Percentiles rank a stretch among this genome's conserved stretches.
Conservation (phyloP, 2,329 filamentous ascomycete genomes). For the Fusarium dlaminii region DNA sequence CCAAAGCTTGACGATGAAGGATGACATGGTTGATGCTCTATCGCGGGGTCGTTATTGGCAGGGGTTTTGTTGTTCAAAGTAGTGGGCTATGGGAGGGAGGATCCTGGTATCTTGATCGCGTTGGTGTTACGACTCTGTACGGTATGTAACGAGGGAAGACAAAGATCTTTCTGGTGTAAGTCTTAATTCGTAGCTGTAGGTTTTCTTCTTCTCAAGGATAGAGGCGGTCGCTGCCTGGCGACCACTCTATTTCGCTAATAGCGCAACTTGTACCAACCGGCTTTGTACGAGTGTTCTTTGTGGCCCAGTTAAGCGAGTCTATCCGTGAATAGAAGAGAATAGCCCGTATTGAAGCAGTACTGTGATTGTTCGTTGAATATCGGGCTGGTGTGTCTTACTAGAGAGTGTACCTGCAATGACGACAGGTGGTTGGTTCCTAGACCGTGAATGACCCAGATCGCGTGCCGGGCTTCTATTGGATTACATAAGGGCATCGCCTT, state of each 20-base stretch:
- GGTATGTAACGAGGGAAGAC: not conserved
- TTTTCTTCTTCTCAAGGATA: slow-evolving; percentile 16
- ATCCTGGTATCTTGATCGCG: slow-evolving; percentile 2
- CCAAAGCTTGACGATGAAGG: slow-evolving; percentile 81
- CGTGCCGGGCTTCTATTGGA: slow-evolving; percentile 24
- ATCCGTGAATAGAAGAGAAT: slow-evolving; percentile 4
- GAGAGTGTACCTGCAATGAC: slow-evolving; percentile 6
- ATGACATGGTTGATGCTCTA: slow-evolving; percentile 57
- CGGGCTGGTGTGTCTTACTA: slow-evolving; percentile 5
- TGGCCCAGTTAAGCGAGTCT: not conserved
- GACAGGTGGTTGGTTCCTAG: slow-evolving; percentile 26
- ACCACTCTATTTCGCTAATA: slow-evolving; percentile 30
- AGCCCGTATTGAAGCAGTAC: not conserved
- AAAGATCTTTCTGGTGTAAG: not conserved
- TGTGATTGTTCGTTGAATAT: not conserved
- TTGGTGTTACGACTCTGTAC: not conserved
- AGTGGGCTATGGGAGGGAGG: not conserved
- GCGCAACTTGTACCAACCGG: slow-evolving; percentile 19
- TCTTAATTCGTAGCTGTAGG: slow-evolving; percentile 13
- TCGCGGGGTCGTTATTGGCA: slow-evolving; percentile 20
- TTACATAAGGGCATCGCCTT: slow-evolving; percentile 20
- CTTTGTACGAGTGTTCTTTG: slow-evolving; percentile 15
- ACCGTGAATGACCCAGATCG: slow-evolving; percentile 22
- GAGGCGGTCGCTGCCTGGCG: slow-evolving; percentile 39
- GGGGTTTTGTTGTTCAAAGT: slow-evolving; percentile 2